Conservation (phyloP, 2,329 filamentous ascomycete species). For the Fusarium anthophilum region DNA sequence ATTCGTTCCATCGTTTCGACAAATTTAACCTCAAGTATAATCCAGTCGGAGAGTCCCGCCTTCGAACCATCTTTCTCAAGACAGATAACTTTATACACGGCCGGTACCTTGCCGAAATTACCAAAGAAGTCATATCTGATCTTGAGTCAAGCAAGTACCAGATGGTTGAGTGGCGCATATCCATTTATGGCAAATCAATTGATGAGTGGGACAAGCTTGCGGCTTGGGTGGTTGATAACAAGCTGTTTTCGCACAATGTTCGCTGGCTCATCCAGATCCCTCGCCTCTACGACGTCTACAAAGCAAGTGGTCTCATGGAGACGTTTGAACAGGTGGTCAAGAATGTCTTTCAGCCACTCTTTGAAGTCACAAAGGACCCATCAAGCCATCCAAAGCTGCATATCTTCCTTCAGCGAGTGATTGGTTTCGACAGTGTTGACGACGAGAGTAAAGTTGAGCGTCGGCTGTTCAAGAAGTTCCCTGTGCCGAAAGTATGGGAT, state of each 20-base stretch:
- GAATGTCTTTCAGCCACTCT: conserved; percentile 93
- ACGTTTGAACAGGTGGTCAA: conserved; percentile 89
- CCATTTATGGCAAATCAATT: conserved; percentile 90
- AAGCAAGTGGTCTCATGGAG: conserved; percentile 84
- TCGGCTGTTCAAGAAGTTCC: conserved; percentile 94
- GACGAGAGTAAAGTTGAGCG: conserved; percentile 98
- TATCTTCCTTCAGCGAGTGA: conserved; percentile 91
- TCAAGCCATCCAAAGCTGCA: conserved; percentile 90
- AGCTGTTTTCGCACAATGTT: conserved; percentile 96
- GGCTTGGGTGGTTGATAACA: conserved; percentile 97
- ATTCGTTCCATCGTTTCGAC: conserved; percentile 98
- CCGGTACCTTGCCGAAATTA: conserved; percentile 95
- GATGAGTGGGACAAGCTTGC: conserved; percentile 98
- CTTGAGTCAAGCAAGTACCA: conserved; percentile 99
- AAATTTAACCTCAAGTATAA: conserved; percentile 99
- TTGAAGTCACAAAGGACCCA: conserved; percentile 92
- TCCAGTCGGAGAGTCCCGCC: conserved; percentile 91
- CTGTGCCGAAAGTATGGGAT: conserved; percentile 86
- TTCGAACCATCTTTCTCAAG: conserved; percentile 98
- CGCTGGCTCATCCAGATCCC: conserved; percentile 97
- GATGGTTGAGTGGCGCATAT: conserved; percentile 99
- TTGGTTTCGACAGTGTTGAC: conserved; percentile 97
- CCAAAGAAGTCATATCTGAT: conserved; percentile 96
- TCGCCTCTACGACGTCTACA: conserved; percentile 95
- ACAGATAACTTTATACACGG: conserved; percentile 98